These are phyloP conservation scores for Eucalyptus sp. DNA, from an alignment of 345 rosid genomes.

Conservation along the genomic window DNA sequence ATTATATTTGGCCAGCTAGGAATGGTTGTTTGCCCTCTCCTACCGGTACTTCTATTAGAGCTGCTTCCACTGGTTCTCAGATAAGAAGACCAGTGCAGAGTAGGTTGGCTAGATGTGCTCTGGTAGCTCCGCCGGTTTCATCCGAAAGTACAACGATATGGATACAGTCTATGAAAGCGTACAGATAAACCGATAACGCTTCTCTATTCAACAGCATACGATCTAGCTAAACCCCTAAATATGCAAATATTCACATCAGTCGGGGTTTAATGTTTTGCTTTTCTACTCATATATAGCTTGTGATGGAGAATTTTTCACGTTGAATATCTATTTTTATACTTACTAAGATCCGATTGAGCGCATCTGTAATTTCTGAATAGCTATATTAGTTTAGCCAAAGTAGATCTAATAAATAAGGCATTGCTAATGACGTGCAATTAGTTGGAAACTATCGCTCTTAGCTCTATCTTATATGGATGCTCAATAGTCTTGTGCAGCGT, in stretches of 20 bases:
- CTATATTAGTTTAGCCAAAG: background rate
- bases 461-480: background rate
- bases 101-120: background rate
- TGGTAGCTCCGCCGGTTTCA: background rate
- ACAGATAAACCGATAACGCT: background rate
- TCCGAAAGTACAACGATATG: background rate
- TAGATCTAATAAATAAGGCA: background rate
- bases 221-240: background rate
- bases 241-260: background rate
- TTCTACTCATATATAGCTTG: background rate
- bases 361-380: background rate
- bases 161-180: background rate
- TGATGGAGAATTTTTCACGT: background rate
- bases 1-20: too few relatives aligned
- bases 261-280: background rate
- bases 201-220: background rate
- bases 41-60: too few relatives aligned
- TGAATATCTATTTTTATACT: background rate
- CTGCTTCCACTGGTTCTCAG: background rate
- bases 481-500: background rate
- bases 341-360: background rate
- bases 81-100: background rate
- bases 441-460: background rate
- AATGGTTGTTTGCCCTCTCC: too few relatives aligned
- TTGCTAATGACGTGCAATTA: background rate